Evolutionary conservation across 2,329 filamentous ascomycete species (phyloP), one percentile per base, ranked within the genome.

Genomic region (Talaromyces sp.): DNA sequence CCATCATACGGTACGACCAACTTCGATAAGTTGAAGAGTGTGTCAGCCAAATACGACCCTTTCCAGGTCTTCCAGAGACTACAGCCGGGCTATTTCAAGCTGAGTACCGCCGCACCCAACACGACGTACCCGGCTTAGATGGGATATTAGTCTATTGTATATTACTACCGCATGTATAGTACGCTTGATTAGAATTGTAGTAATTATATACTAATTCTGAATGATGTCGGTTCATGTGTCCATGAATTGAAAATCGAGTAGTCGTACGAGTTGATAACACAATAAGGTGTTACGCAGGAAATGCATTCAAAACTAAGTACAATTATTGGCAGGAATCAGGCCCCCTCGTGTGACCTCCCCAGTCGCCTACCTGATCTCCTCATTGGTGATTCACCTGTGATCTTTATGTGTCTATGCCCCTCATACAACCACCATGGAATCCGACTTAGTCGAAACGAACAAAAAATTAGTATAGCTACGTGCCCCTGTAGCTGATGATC

Each of bases 21-120:
- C 58, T 68, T 74, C 43, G 62, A 69, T 29, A 73, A 68, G 58
- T 60, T 82, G 71, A 66, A 72, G 64, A 65, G 65, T 3, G 69
- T 80, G 10, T 74, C 75, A 17, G 65, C 65, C 40, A 75, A 72
- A 65, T 81, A 80, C 67, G 80, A 82, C 71, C 77, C 79, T 0
- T 67, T 67, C 2, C 69, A 71, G 1, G 72, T 81, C 0, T 81
- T 80, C 65, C 75, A 81, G 68, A 74, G 63, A 19, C 66, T 79
- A 61, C 71, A 77, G 68, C 79, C 79, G 0, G 80, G 80, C 4
- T 75, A 77, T 49, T 82, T 82, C 69, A 82, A 82, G 70, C 67
- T 82, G 58, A 65, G 43, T 29, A 40, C 49, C 8, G 38, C 36
- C 5, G 49, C 68, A 22, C 68, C 68, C 19, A 65, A 67, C 40